Evolutionary conservation across 768 basidiomycete genomes (phyloP).

Genomic region (Tubosaeta sp.): DNA sequence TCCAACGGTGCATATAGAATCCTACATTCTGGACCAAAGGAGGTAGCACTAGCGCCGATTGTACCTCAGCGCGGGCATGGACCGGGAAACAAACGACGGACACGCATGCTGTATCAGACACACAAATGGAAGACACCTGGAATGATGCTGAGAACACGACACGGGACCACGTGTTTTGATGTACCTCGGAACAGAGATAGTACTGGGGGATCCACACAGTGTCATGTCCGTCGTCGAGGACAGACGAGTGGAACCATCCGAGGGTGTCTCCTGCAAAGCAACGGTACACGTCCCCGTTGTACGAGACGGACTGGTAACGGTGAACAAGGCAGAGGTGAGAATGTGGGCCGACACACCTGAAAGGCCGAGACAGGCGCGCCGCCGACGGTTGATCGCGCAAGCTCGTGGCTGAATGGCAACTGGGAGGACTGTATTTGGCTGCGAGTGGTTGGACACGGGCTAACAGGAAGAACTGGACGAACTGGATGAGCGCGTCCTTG

Average conservation of each 20-base stretch:
- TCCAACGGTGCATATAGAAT: conserved; percentile 44
- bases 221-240: conserved; percentile 8
- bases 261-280: conserved; percentile 46
- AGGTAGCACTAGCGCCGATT: conserved; percentile 45
- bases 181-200: conserved; percentile 31
- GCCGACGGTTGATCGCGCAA: conserved; percentile 23
- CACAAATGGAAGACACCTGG: conserved; percentile 50
- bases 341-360: conserved; percentile 31
- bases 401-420: conserved; percentile 35
- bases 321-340: neutral
- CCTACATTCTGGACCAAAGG: conserved; percentile 49
- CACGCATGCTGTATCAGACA: conserved; percentile 47
- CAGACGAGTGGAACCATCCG: conserved; percentile 48
- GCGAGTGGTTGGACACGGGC: neutral
- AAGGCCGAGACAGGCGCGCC: conserved; percentile 44
- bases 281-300: conserved; percentile 31
- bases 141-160: neutral
- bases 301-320: conserved; percentile 29
- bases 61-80: conserved; percentile 1
- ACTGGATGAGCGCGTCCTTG: conserved; percentile 29
- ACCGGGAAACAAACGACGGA: conserved; percentile 28
- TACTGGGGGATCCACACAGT: conserved; percentile 40
- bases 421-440: conserved; percentile 42
- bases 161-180: neutral
- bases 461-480: no score